These are phyloP conservation scores for Ustilago tritici DNA, from an alignment of 1,284 basidiomycete species.

Conservation along the genomic window DNA sequence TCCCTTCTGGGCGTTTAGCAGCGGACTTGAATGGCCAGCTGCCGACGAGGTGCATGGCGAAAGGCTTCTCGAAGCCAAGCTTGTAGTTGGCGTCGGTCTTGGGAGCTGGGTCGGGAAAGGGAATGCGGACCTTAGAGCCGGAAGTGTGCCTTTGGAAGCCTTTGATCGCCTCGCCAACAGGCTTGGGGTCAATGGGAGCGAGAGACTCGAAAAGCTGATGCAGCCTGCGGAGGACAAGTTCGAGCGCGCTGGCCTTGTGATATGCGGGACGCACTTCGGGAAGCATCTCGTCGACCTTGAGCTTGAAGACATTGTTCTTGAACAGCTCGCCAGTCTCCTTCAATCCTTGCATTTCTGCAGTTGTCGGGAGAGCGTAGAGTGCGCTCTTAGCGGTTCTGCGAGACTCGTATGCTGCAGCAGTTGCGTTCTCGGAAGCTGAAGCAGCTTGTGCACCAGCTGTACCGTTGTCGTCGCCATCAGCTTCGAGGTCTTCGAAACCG, in stretches of 20 bases:
- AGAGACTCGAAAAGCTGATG: constrained; percentile 53
- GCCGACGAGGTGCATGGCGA: constrained; percentile 76
- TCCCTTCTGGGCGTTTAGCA: constrained; percentile 56
- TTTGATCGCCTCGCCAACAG: constrained; percentile 47
- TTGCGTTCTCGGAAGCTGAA: constrained; percentile 5
- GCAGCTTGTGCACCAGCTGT: not conserved
- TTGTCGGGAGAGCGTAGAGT: constrained; percentile 72
- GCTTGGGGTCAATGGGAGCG: constrained; percentile 36
- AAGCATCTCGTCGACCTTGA: constrained; percentile 75
- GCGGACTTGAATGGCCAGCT: constrained; percentile 67
- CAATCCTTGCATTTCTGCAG: constrained; percentile 79
- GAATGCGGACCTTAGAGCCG: constrained; percentile 67
- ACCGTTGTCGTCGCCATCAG: constrained; percentile 47
- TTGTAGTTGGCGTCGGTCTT: constrained; percentile 72
- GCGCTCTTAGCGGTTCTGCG: constrained; percentile 51
- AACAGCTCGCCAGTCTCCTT: constrained; percentile 84
- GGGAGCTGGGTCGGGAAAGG: constrained; percentile 70
- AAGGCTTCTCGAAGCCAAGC: constrained; percentile 83
- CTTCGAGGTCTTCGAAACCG: constrained; percentile 65
- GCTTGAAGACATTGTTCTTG: constrained; percentile 84
- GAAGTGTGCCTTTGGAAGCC: constrained; percentile 72
- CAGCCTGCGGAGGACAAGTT: constrained; percentile 62
- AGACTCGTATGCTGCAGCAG: constrained; percentile 24
- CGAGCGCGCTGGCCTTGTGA: constrained; percentile 55
- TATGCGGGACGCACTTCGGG: constrained; percentile 56